phyloP scores from a whole-genome alignment of 2,329 filamentous ascomycete species.

The Colletotrichum phormii region DNA sequence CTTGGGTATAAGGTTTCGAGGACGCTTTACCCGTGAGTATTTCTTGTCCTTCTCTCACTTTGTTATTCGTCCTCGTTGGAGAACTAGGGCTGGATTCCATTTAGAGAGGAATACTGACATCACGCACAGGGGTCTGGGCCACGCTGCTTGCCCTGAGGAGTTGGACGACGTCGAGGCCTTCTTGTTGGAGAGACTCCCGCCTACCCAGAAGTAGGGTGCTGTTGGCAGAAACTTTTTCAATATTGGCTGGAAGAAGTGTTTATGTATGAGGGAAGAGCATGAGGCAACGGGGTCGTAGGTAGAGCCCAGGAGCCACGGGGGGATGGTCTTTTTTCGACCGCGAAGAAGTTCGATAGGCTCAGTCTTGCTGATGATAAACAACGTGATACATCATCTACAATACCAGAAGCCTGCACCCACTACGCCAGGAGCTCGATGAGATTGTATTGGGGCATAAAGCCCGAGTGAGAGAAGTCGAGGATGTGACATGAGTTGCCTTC shows the following conservation, averaged over 20 bases:
- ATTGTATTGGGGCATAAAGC: background rate
- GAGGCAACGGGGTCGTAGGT: background rate
- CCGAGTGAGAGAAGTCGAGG: background rate
- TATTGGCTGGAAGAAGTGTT: too few species aligned
- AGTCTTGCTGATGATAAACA: background rate
- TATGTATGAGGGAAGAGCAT: background rate
- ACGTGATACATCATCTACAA: background rate
- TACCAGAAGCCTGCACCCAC: background rate
- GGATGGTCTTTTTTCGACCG: background rate
- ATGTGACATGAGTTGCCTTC: background rate
- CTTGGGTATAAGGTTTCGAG: constrained; percentile 81
- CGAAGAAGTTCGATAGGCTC: background rate
- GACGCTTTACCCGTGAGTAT: constrained; percentile 74
- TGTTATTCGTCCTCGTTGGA: background rate
- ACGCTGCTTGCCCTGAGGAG: constrained; percentile 82
- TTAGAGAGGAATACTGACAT: background rate
- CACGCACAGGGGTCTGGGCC: constrained; percentile 70
- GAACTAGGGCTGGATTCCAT: background rate
- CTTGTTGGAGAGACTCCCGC: constrained; percentile 58
- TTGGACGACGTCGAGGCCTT: constrained; percentile 82
- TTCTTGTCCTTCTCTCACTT: background rate
- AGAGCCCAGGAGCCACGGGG: background rate
- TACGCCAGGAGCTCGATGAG: background rate
- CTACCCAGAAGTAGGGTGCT: constrained; percentile 42
- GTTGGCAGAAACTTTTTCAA: background rate